Percentiles rank a stretch among this genome's conserved stretches.
These are phyloP conservation scores for Aspergillus olivimuriae DNA, from an alignment of 495 filamentous ascomycete genomes.

Conservation along the genomic window DNA sequence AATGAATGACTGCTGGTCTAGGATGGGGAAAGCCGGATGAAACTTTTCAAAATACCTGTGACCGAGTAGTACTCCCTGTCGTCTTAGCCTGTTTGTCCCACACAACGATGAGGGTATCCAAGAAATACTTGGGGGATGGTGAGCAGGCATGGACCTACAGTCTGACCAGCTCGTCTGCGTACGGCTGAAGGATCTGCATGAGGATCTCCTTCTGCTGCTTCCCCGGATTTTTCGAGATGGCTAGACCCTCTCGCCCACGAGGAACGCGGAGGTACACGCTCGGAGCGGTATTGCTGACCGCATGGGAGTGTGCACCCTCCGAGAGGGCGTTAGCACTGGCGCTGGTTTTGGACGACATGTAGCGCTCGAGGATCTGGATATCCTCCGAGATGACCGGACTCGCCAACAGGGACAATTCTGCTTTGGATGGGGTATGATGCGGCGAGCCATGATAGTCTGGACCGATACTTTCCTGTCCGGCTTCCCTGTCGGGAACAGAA, in stretches of 20 bases:
- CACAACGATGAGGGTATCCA: no score
- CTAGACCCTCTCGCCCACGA: conserved; percentile 20
- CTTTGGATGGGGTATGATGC: background rate
- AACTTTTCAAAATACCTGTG: conserved; percentile 28
- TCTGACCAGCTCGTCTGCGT: conserved; percentile 21
- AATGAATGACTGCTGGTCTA: conserved; percentile 24
- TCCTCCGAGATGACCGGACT: conserved; percentile 25
- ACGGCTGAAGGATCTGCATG: conserved; percentile 20
- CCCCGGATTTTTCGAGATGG: conserved; percentile 23
- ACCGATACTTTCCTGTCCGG: conserved; percentile 2
- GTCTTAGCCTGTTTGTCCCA: background rate
- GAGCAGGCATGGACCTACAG: conserved; percentile 13
- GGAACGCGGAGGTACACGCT: conserved; percentile 17
- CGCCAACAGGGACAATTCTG: conserved; percentile 14
- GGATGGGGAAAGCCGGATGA: conserved; percentile 30
- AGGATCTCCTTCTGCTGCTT: conserved; percentile 10
- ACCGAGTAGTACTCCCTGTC: background rate
- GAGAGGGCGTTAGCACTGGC: no score
- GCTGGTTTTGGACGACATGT: conserved; percentile 19
- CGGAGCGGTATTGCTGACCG: conserved; percentile 8
- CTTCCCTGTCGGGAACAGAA: conserved; percentile 7
- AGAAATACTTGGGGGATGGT: background rate
- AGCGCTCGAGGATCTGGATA: conserved; percentile 20
- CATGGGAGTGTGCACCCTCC: background rate
- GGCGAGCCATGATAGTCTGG: conserved; percentile 10